Evolutionary conservation across 805 yeast genomes (phyloP), one percentile per base, ranked within the genome.

Genomic region (Scheffersomyces lignosus): DNA sequence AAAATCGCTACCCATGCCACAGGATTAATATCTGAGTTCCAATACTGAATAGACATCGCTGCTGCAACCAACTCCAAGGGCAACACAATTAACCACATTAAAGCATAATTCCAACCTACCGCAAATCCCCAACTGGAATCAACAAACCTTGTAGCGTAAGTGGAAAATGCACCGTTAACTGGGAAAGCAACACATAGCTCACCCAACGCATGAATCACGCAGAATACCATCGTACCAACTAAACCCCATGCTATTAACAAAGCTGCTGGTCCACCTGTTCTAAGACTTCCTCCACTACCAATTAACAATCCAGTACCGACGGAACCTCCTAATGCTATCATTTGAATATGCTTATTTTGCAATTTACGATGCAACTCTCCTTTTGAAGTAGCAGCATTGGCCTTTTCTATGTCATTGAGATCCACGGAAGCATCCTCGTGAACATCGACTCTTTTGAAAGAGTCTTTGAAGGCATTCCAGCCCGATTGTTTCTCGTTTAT

Each of bases 161-260:
- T 56, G n/a, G 64, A 60, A 41, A 65, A 65, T 3, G 71, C 66
- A 17, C 71, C 71, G 36, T 43, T 45, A 44, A 56, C 64, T 30
- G 62, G 71, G 54, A 54, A 55, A 34, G 58, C 67, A 37, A 77
- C 78, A 45, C 81, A 87, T 41, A 75, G 65, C 52, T 82, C 88
- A 41, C 87, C 86, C 46, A 79, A 72, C n/a, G 81, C 75, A 40
- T 73, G 76, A 47, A 81, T 76, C 36, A 80, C 79, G 43, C 75
- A 69, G 56, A 73, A 78, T 15, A 82, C 71, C 71, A 79, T 74
- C 8, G 71, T 52, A 17, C 83, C 83, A 41, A 80, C 75, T 37
- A 81, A 52, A 3, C 71, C 64, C 58, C 78, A 80, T 6, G 82
- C 84, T 26, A 81, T 69, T 8, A 80, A 64, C 25, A 44, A 70